phyloP scores from a whole-genome alignment of 805 yeast species.

The Diddensiella transvaalensis region DNA sequence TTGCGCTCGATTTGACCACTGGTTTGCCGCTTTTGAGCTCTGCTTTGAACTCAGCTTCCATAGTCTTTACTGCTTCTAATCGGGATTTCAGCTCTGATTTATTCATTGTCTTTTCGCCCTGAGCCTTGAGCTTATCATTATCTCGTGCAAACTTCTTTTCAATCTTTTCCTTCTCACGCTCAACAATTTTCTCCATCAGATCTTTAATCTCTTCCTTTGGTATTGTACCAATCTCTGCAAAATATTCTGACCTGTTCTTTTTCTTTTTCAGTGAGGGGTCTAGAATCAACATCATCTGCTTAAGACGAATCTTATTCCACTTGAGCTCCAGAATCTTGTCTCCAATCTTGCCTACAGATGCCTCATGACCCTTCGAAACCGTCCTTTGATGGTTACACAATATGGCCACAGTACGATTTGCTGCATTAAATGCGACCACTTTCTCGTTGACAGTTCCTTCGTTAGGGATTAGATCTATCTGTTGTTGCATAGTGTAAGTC shows the following conservation, averaged over 20 bases:
- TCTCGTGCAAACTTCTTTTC: slow-evolving; percentile 68
- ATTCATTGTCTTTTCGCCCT: slow-evolving; percentile 50
- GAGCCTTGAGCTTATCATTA: slow-evolving; percentile 64
- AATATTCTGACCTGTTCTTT: slow-evolving; percentile 53
- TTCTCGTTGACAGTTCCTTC: slow-evolving; percentile 87
- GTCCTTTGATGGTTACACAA: slow-evolving; percentile 96
- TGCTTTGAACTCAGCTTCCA: slow-evolving; percentile 41
- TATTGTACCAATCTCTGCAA: slow-evolving; percentile 64
- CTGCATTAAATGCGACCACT: slow-evolving; percentile 85
- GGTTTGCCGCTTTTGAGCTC: slow-evolving; percentile 57
- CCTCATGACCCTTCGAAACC: slow-evolving; percentile 79
- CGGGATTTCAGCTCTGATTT: slow-evolving; percentile 57
- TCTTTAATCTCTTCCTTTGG: slow-evolving; percentile 58
- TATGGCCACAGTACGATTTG: slow-evolving; percentile 92
- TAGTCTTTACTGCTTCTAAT: slow-evolving; percentile 49
- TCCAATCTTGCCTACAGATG: slow-evolving; percentile 70
- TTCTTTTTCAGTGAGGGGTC: slow-evolving; percentile 46
- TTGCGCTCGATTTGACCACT: slow-evolving; percentile 46
- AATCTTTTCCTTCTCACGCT: slow-evolving; percentile 61
- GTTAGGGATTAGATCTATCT: slow-evolving; percentile 76
- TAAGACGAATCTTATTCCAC: slow-evolving; percentile 77
- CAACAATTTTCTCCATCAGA: slow-evolving; percentile 58
- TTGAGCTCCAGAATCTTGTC: slow-evolving; percentile 74
- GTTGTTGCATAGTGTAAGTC: slow-evolving; percentile 95
- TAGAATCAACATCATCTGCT: slow-evolving; percentile 63